phyloP scores from a whole-genome alignment of 2,329 filamentous ascomycete genomes.

The Xylaria multiplex region DNA sequence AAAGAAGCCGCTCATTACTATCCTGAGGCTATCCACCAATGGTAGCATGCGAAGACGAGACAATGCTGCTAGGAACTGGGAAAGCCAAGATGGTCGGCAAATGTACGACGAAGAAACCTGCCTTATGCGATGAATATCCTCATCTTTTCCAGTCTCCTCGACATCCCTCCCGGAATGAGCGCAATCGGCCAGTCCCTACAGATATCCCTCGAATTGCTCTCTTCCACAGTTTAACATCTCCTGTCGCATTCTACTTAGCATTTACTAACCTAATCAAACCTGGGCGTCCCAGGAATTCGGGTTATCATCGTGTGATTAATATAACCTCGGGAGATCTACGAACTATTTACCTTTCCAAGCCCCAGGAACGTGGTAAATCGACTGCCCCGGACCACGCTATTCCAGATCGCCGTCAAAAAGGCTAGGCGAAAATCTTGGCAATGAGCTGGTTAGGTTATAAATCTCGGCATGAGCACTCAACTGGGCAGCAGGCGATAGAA shows the following conservation, averaged over 20 bases:
- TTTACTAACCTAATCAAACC: not conserved
- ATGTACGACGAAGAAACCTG: not conserved
- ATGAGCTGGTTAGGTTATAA: no score
- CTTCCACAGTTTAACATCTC: not conserved
- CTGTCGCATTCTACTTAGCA: constrained; percentile 6
- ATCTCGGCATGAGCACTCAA: no score
- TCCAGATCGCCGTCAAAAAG: no score
- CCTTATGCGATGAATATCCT: not conserved
- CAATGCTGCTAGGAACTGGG: constrained; percentile 5
- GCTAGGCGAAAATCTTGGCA: no score
- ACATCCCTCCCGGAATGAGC: not conserved
- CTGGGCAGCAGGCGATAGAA: no score
- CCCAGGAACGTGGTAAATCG: constrained; percentile 1
- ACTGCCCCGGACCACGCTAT: not conserved
- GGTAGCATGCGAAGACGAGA: not conserved
- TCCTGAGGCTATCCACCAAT: not conserved
- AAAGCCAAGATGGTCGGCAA: not conserved
- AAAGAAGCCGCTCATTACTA: constrained; percentile 17
- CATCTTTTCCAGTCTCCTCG: not conserved
- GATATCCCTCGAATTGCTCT: not conserved
- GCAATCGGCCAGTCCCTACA: not conserved
- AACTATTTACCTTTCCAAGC: constrained; percentile 1
- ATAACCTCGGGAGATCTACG: constrained; percentile 18
- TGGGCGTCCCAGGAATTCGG: constrained; percentile 25
- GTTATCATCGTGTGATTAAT: not conserved